Evolutionary conservation across 345 rosid genomes (phyloP).

Genomic region (Kandelia obovata): DNA sequence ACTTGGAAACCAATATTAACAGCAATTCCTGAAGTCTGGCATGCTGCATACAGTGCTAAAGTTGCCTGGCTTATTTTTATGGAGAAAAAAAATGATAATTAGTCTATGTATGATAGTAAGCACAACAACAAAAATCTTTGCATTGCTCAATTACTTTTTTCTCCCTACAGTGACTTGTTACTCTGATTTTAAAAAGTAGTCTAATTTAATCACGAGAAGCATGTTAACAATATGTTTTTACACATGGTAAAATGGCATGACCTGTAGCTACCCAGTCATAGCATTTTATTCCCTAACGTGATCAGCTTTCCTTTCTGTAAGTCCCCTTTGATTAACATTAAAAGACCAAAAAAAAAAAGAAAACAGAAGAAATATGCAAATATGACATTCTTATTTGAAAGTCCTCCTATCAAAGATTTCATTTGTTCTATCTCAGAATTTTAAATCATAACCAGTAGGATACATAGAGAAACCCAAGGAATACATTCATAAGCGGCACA

Average conservation of each 20-base stretch:
- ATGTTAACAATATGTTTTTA: not conserved
- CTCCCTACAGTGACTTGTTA: no score
- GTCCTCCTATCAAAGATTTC: not conserved
- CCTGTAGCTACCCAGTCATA: not conserved
- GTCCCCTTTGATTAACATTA: not conserved
- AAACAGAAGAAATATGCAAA: no score
- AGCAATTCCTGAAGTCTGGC: slow-evolving; percentile 76
- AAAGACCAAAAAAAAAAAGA: not conserved
- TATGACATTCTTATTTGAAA: not conserved
- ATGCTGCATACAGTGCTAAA: slow-evolving; percentile 72
- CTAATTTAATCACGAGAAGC: not conserved
- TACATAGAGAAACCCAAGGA: slow-evolving; percentile 1
- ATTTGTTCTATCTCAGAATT: not conserved
- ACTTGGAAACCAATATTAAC: slow-evolving; percentile 90
- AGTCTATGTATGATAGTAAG: not conserved
- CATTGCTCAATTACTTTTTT: no score
- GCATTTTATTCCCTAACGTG: not conserved
- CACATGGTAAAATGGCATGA: slow-evolving; percentile 5
- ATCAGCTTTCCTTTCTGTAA: not conserved
- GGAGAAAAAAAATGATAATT: slow-evolving; percentile 5
- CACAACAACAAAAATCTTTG: not conserved
- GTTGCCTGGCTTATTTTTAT: slow-evolving; percentile 56
- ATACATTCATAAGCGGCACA: slow-evolving; percentile 2
- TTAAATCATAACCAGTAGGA: slow-evolving; percentile 7
- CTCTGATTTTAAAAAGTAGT: not conserved